Percentiles rank a stretch among this genome's conserved stretches.
phyloP scores from a whole-genome alignment of 768 basidiomycete species.

The Tricholomella constricta region DNA sequence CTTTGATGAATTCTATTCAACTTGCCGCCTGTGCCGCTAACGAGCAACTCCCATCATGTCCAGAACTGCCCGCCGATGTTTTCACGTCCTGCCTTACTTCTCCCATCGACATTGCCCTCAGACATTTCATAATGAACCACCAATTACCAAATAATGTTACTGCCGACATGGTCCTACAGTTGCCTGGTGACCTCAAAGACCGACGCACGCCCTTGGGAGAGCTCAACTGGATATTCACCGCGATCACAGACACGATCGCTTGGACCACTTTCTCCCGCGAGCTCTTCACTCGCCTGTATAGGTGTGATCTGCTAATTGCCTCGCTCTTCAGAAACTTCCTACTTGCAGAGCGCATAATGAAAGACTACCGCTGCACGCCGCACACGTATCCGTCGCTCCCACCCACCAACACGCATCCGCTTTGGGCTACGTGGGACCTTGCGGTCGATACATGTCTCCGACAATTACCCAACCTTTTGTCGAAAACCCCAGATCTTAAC shows the following conservation, averaged over 20 bases:
- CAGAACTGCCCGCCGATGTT: slow-evolving; percentile 95
- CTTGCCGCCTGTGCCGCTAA: slow-evolving; percentile 92
- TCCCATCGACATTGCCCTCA: slow-evolving; percentile 95
- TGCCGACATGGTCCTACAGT: slow-evolving; percentile 89
- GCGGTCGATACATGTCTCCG: slow-evolving; percentile 93
- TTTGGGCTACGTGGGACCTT: slow-evolving; percentile 98
- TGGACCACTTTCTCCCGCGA: slow-evolving; percentile 97
- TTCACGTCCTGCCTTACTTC: slow-evolving; percentile 98
- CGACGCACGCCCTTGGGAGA: slow-evolving; percentile 95
- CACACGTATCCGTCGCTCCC: slow-evolving; percentile 91
- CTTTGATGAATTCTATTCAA: slow-evolving; percentile 87
- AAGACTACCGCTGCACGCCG: slow-evolving; percentile 95
- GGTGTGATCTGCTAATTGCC: slow-evolving; percentile 94
- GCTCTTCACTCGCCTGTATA: slow-evolving; percentile 89
- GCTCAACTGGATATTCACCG: slow-evolving; percentile 99
- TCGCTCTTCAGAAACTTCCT: slow-evolving; percentile 97
- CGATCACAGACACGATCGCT: slow-evolving; percentile 98
- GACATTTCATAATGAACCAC: slow-evolving; percentile 91
- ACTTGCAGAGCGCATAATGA: slow-evolving; percentile 96
- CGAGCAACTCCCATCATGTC: slow-evolving; percentile 91
- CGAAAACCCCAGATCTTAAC: slow-evolving; percentile 34
- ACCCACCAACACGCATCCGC: slow-evolving; percentile 92
- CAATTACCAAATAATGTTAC: slow-evolving; percentile 79
- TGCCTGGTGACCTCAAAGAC: slow-evolving; percentile 97
- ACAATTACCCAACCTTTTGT: slow-evolving; percentile 85